These are phyloP conservation scores for Penicillium sp. DNA, from an alignment of 2,329 filamentous ascomycete genomes.

Conservation along the genomic window DNA sequence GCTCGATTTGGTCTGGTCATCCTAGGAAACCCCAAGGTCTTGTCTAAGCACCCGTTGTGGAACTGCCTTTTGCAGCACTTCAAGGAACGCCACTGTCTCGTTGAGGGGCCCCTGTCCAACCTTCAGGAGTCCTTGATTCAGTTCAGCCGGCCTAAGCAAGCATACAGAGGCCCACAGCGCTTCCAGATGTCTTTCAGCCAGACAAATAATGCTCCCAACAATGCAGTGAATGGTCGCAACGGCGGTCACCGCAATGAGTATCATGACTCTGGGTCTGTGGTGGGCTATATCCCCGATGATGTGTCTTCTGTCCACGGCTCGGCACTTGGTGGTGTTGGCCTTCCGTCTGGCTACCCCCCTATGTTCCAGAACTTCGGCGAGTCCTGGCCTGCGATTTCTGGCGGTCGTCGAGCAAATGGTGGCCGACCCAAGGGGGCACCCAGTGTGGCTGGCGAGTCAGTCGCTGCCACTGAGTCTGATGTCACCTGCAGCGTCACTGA, in stretches of 20 bases:
- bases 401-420: slow-evolving; percentile 63
- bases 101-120: slow-evolving; percentile 92
- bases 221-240: slow-evolving; percentile 53
- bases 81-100: slow-evolving; percentile 93
- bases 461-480: slow-evolving; percentile 89
- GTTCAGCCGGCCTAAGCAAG: slow-evolving; percentile 90
- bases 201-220: slow-evolving; percentile 59
- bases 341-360: slow-evolving; percentile 79
- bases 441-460: slow-evolving; percentile 86
- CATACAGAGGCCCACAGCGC: slow-evolving; percentile 82
- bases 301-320: slow-evolving; percentile 95
- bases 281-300: slow-evolving; percentile 95
- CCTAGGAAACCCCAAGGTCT: slow-evolving; percentile 93
- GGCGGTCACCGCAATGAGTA: slow-evolving; percentile 53
- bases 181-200: slow-evolving; percentile 78
- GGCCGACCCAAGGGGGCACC: slow-evolving; percentile 66
- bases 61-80: slow-evolving; percentile 93
- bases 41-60: slow-evolving; percentile 97
- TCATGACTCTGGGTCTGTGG: slow-evolving; percentile 78
- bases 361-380: slow-evolving; percentile 97
- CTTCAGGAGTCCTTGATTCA: slow-evolving; percentile 94
- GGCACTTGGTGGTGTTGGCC: slow-evolving; percentile 78
- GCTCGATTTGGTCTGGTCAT: slow-evolving; percentile 97
- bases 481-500: slow-evolving; percentile 74
- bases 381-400: slow-evolving; percentile 80